These are phyloP conservation scores for Bipolaris victoriae DNA, from an alignment of 2,329 filamentous ascomycete genomes.

Conservation along the genomic window DNA sequence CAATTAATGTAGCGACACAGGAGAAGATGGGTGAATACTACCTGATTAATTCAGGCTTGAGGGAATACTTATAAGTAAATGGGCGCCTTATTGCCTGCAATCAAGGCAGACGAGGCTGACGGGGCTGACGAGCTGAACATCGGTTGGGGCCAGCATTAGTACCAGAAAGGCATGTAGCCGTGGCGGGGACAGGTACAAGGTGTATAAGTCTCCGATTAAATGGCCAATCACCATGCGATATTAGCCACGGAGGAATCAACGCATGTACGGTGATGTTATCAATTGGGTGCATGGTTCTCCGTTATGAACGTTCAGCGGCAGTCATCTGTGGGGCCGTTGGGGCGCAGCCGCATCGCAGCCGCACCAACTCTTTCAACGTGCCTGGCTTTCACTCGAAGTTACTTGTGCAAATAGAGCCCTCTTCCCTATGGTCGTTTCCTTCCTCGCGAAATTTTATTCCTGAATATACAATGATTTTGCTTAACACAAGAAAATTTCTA, in stretches of 20 bases:
- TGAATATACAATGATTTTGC: constrained; percentile 3
- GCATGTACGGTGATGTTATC: background rate
- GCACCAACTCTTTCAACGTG: background rate
- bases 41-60: background rate
- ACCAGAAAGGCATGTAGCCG: constrained; percentile 8
- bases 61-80: constrained; percentile 5
- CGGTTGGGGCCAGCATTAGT: constrained; percentile 1
- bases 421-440: constrained; percentile 18
- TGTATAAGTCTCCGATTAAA: background rate
- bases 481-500: background rate
- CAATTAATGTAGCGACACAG: background rate
- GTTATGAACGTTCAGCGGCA: background rate
- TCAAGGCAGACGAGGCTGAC: constrained; percentile 12
- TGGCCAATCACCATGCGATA: constrained; percentile 1
- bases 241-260: background rate
- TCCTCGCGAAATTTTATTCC: constrained; percentile 13
- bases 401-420: constrained; percentile 12
- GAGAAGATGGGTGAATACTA: background rate
- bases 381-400: background rate
- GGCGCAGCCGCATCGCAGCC: background rate
- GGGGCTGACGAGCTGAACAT: constrained; percentile 12
- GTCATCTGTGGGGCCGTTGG: background rate
- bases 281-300: constrained; percentile 1
- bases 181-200: background rate
- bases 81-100: constrained; percentile 5